Evolutionary conservation across 345 rosid species (phyloP), one percentile per base, ranked within the genome.

Genomic region (Sonneratia caseolaris): DNA sequence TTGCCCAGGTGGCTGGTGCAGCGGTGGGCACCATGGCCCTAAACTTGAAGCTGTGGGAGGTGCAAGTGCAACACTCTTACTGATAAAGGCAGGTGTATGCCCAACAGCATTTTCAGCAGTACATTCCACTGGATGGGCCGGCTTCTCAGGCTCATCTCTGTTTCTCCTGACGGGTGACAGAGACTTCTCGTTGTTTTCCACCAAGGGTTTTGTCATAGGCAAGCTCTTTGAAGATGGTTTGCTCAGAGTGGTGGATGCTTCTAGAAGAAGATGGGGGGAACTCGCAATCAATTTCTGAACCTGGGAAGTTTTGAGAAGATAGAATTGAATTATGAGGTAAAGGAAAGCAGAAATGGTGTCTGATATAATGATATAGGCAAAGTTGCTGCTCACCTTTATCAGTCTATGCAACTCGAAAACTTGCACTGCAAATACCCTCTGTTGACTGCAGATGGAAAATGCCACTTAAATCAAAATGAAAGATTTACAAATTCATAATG

Each of bases 381-480:
- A 70, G 47, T 57, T 66, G 42, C 21, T 48, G 40, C 69, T 77
- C 84, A 91, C 98, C 98, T 91, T 91, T 55, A 91, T 85, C 79
- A 93, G 84, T 80, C 96, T 86, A 80, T 93, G 97, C 84, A 93
- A 84, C 90, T 93, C 96, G 66, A 91, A 91, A 71, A 91, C 86
- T 85, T 93, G 98, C 69, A 86, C 84, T 0, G 96, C 87, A 87
- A 90, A 93, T 81, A 90, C 83, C 81, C 96, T 87, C 86, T 91
- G 98, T 77, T 93, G 98, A 82, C 97, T 89, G 97, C 79, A 87
- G 73, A 73, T 76, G 86, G 79, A 70, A 77, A 81, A 57, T 75
- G 16, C 27, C 15, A 75, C 53, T 74, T 64, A 36, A 57, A 79
- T 81, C 84, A 84, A 73, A 79, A 42, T 55, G 51, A 68, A 57